These are phyloP conservation scores for Kodamaea leandrae DNA, from an alignment of 805 yeast species.

Conservation along the genomic window DNA sequence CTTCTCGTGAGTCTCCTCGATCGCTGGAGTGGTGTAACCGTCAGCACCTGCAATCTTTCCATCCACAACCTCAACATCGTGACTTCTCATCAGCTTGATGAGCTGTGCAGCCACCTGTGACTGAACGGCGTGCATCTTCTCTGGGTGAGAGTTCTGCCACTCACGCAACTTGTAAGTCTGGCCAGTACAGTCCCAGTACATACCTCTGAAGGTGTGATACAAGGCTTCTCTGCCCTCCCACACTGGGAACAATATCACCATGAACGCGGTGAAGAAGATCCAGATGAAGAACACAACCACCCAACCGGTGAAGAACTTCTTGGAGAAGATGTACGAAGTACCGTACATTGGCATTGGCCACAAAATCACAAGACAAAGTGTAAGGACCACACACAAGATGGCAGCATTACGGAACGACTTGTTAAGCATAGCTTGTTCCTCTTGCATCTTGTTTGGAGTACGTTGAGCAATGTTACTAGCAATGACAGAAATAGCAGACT, in stretches of 20 bases:
- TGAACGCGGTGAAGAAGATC: slow-evolving; percentile 65
- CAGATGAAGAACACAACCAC: slow-evolving; percentile 76
- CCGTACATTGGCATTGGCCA: slow-evolving; percentile 99
- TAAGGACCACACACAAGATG: slow-evolving; percentile 56
- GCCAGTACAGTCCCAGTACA: slow-evolving; percentile 83
- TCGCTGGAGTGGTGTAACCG: slow-evolving; percentile 20
- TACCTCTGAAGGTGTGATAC: slow-evolving; percentile 64
- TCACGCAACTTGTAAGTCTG: slow-evolving; percentile 67
- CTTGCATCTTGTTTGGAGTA: slow-evolving; percentile 29
- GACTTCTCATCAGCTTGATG: slow-evolving; percentile 16
- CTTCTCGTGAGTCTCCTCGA: slow-evolving; percentile 15
- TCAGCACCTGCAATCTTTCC: slow-evolving; percentile 20
- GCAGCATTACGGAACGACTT: slow-evolving; percentile 63
- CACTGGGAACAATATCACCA: slow-evolving; percentile 68
- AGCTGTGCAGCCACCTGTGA: slow-evolving; percentile 51
- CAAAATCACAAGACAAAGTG: slow-evolving; percentile 61
- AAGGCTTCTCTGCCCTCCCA: slow-evolving; percentile 72
- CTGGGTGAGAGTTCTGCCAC: slow-evolving; percentile 78
- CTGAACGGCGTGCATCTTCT: slow-evolving; percentile 68
- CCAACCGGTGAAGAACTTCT: slow-evolving; percentile 85
- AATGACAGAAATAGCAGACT: slow-evolving; percentile 37
- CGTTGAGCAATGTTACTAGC: slow-evolving; percentile 36
- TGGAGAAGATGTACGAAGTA: slow-evolving; percentile 68
- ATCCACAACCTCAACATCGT: slow-evolving; percentile 20
- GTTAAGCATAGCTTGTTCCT: slow-evolving; percentile 51